Evolutionary conservation across 768 basidiomycete genomes (phyloP).

Genomic region (Tylopilus intermedius): DNA sequence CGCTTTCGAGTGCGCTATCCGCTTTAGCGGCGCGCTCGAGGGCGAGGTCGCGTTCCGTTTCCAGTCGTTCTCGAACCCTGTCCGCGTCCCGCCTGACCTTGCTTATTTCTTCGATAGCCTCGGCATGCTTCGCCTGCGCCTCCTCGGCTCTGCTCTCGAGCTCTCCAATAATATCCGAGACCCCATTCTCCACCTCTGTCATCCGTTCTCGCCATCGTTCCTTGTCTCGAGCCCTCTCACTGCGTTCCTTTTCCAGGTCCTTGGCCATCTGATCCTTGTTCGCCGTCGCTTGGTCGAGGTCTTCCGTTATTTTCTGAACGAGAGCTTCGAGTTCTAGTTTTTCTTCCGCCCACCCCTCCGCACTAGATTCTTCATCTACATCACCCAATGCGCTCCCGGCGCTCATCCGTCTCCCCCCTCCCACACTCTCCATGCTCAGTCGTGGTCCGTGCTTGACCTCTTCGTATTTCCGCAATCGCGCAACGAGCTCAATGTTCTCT

Average conservation of each 20-base stretch:
- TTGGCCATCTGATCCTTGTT: constrained; percentile 45
- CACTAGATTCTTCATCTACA: constrained; percentile 58
- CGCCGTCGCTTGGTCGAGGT: constrained; percentile 36
- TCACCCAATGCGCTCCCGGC: constrained; percentile 40
- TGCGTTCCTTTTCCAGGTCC: constrained; percentile 50
- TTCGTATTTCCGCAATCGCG: constrained; percentile 49
- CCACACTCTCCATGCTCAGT: constrained; percentile 26
- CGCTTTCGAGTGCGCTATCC: constrained; percentile 57
- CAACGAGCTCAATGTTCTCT: constrained; percentile 70
- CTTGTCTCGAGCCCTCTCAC: constrained; percentile 59
- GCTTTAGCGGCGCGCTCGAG: constrained; percentile 60
- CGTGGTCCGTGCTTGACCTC: constrained; percentile 36
- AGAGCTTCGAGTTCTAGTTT: constrained; percentile 51
- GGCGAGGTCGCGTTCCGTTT: constrained; percentile 52
- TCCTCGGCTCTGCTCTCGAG: constrained; percentile 52
- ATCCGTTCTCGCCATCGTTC: constrained; percentile 69
- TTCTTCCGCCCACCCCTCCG: constrained; percentile 70
- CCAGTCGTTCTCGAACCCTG: constrained; percentile 39
- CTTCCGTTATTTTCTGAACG: constrained; percentile 33
- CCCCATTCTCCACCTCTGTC: constrained; percentile 65
- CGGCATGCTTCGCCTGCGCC: constrained; percentile 45
- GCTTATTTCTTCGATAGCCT: constrained; percentile 37
- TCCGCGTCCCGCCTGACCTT: constrained; percentile 42
- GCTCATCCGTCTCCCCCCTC: constrained; percentile 41
- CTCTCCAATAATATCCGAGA: constrained; percentile 59